phyloP scores from a whole-genome alignment of 2,329 filamentous ascomycete species.

The Cytospora mali region DNA sequence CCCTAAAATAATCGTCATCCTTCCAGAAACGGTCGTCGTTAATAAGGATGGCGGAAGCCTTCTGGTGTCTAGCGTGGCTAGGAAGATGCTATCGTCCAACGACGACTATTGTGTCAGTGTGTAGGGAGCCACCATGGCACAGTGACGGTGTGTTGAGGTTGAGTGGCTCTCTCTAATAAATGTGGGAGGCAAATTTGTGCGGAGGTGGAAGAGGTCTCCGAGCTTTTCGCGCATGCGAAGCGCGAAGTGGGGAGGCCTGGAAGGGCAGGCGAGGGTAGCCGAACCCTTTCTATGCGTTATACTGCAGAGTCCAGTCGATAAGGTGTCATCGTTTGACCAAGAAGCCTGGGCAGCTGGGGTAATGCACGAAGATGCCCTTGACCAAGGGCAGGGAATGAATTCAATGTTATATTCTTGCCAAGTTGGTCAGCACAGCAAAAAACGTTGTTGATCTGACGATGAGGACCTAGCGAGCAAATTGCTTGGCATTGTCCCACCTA shows the following conservation, averaged over 20 bases:
- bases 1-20: constrained; percentile 10
- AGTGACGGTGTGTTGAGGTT: not conserved
- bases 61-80: not conserved
- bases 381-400: not conserved
- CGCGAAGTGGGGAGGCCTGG: constrained; percentile 3
- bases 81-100: not conserved
- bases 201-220: constrained; percentile 1
- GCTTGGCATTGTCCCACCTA: constrained; percentile 7
- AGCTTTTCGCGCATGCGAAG: constrained; percentile 3
- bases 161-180: not conserved
- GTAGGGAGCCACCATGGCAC: not conserved
- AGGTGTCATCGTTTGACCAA: not conserved
- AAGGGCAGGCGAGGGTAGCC: no score
- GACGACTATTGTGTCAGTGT: no score
- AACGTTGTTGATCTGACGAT: not conserved
- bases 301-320: not conserved
- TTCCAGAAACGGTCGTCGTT: not conserved
- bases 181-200: constrained; percentile 17
- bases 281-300: not conserved
- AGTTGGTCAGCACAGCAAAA: not conserved
- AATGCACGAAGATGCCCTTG: not conserved
- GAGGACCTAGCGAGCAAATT: constrained; percentile 5
- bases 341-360: no score
- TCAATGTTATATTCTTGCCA: not conserved
- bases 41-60: not conserved